Evolutionary conservation across 441 rosid genomes (phyloP), one percentile per base, ranked within the genome.

Genomic region (Eruca vesicaria): DNA sequence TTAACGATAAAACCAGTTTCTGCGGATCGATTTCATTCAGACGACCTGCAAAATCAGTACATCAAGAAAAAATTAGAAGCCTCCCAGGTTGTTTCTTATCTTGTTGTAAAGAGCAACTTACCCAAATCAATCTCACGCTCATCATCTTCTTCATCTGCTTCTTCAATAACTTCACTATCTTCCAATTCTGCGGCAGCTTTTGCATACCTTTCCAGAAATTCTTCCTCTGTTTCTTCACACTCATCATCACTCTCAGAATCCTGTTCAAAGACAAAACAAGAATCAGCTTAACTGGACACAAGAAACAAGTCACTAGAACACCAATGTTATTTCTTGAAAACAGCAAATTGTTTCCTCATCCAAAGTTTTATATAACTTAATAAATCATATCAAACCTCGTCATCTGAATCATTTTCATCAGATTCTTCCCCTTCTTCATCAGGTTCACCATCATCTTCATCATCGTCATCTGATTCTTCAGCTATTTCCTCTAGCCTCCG

Each of bases 201-300:
- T 53, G 97, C 98, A 87, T 93, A 88, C 78, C 98, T 89, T 79
- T 91, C 91, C 36, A 93, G 80, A 79, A 91, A 89, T 76, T 93
- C 89, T 82, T 89, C 92, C 72, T 91, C 89, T 5, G 97, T 93
- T 93, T 91, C 98, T 78, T 89, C 97, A 69, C 63, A 79, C 58
- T 88, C 91, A 15, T 88, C 93, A 38, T 56, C 61, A 56, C 73
- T 87, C 84, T 86, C 94, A 1, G 97, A 93, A 69, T 93, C 97
- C 98, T 93, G 78, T 70, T 61, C 31, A 75, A 29, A 66, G 52
- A 77, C 43, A 45, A 32, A 29, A 33, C 45, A 59, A 48, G 63
- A 35, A 3, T 38, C 26, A 66, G 26, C 65, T 66, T 72, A 59
- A n/a, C 35, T 31, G 38, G 64, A 21, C n/a, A n/a, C n/a, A 52